Evolutionary conservation across 2,329 filamentous ascomycete genomes (phyloP).

Genomic region (Cucurbitaria berberidis): DNA sequence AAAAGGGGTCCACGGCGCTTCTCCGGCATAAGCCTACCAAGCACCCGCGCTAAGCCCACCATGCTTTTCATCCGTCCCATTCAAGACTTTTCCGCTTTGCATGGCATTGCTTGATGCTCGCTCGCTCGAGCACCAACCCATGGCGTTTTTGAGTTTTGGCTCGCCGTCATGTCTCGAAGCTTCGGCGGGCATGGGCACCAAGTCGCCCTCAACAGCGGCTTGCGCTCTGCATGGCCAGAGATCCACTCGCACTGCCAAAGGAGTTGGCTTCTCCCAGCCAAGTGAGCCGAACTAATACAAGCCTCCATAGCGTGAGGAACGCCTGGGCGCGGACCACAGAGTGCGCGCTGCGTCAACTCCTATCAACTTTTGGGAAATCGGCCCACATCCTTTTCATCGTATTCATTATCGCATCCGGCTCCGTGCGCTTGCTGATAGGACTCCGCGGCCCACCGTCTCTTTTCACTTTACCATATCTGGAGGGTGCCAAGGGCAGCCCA

Average conservation of each 20-base stretch:
- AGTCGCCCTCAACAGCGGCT: no score
- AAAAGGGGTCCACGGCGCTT: constrained; percentile 13
- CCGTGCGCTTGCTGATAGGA: constrained; percentile 16
- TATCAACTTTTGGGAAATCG: constrained; percentile 21
- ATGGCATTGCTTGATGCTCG: constrained; percentile 35
- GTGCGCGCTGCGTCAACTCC: constrained; percentile 18
- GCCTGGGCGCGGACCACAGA: constrained; percentile 11
- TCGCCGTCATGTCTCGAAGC: neutral
- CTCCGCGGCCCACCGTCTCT: constrained; percentile 4
- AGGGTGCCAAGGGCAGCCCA: constrained; percentile 18
- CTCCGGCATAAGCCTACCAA: no score
- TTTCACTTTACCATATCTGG: constrained; percentile 20
- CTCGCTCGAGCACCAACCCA: neutral
- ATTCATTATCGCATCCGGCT: constrained; percentile 22
- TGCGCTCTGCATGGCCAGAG: no score
- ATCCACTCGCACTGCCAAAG: no score
- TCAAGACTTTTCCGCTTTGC: constrained; percentile 17
- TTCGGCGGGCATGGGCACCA: no score
- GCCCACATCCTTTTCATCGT: constrained; percentile 23
- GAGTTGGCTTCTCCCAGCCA: no score
- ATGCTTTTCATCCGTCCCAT: constrained; percentile 5
- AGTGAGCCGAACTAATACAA: constrained; percentile 16
- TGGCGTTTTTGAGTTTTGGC: neutral
- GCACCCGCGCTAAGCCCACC: constrained; percentile 26
- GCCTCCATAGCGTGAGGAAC: constrained; percentile 21